Percentiles rank a stretch among this genome's conserved stretches.
phyloP scores from a whole-genome alignment of 2,329 filamentous ascomycete genomes.

The Arthrobotrys sphaeroides region DNA sequence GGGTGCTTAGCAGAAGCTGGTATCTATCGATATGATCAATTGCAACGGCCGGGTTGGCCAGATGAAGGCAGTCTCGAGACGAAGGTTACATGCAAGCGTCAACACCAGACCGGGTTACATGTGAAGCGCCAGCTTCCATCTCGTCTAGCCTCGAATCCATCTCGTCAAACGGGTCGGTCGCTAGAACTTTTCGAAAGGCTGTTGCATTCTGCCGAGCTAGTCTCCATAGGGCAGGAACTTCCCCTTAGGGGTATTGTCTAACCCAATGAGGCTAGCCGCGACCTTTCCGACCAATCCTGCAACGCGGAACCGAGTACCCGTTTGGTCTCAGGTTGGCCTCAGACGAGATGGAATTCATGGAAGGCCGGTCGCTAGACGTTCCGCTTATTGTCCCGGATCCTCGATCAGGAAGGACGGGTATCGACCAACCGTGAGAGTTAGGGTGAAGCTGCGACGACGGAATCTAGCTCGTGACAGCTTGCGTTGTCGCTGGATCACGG shows the following conservation, averaged over 20 bases:
- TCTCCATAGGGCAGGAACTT: too few relatives aligned
- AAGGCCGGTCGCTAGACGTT: not conserved
- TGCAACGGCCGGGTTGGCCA: too few relatives aligned
- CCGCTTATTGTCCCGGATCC: not conserved
- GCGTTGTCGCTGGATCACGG: not conserved
- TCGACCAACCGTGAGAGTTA: not conserved
- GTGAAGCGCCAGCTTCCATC: too few relatives aligned
- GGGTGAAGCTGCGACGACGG: not conserved
- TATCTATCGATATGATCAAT: too few relatives aligned
- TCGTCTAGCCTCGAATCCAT: too few relatives aligned
- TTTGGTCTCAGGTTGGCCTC: constrained; percentile 4
- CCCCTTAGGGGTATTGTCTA: not conserved
- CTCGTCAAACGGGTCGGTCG: too few relatives aligned
- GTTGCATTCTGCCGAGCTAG: too few relatives aligned
- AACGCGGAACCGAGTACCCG: not conserved
- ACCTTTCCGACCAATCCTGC: not conserved
- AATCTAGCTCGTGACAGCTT: not conserved
- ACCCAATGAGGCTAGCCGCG: not conserved
- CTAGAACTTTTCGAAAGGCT: too few relatives aligned
- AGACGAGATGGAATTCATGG: not conserved
- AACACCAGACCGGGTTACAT: too few relatives aligned
- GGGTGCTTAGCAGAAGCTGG: too few relatives aligned
- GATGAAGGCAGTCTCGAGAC: too few relatives aligned
- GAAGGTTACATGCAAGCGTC: too few relatives aligned
- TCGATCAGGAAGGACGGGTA: not conserved